Conservation (phyloP, 768 basidiomycete genomes). For the Tricholoma matsutake region DNA sequence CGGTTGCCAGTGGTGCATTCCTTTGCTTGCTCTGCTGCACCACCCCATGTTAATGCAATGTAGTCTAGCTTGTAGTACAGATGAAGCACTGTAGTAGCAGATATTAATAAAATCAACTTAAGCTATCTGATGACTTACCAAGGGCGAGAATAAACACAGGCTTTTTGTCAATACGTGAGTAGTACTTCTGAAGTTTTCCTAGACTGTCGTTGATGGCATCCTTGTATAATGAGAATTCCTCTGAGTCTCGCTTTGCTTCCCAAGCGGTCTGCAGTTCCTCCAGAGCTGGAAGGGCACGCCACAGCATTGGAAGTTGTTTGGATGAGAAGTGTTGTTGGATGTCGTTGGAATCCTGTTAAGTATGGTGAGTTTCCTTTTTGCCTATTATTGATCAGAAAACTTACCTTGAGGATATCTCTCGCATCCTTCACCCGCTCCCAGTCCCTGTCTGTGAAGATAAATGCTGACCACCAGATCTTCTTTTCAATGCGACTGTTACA, state of each 20-base stretch:
- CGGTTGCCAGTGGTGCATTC: conserved; percentile 11
- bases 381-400: background rate
- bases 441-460: conserved; percentile 5
- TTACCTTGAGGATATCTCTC: conserved; percentile 8
- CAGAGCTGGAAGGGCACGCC: background rate
- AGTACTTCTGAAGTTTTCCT: conserved; percentile 23
- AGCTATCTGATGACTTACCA: background rate
- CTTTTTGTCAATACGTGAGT: conserved; percentile 17
- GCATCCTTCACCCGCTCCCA: conserved; percentile 9
- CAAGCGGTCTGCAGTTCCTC: background rate
- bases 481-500: conserved; percentile 1
- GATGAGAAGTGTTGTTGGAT: background rate
- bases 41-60: conserved; percentile 24
- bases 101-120: background rate
- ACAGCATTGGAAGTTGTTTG: background rate
- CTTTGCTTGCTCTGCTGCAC: conserved; percentile 20
- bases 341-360: background rate
- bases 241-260: conserved; percentile 4
- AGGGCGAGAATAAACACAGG: conserved; percentile 21
- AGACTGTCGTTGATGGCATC: conserved; percentile 18
- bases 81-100: conserved; percentile 14
- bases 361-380: conserved; percentile 1
- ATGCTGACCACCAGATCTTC: conserved; percentile 13
- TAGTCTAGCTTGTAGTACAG: conserved; percentile 30
- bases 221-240: conserved; percentile 14